Evolutionary conservation across 73 alveolate genomes (phyloP).

Genomic region (Paramecium bursaria): DNA sequence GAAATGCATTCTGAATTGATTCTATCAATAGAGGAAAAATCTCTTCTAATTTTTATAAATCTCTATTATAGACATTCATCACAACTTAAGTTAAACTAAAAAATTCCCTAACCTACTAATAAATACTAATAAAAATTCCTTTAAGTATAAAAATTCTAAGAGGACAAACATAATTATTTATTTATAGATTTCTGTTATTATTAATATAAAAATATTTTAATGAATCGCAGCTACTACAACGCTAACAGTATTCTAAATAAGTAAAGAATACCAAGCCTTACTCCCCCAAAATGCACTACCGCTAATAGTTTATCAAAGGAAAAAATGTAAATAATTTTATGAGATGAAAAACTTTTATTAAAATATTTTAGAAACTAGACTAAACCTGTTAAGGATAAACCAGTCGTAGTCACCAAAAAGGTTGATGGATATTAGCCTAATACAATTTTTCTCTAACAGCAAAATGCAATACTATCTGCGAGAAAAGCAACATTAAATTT

Average conservation of each 20-base stretch:
- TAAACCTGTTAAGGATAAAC: slow-evolving; percentile 46
- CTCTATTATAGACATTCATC: no score
- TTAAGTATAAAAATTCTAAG: no score
- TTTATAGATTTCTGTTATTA: no score
- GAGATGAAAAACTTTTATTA: not conserved
- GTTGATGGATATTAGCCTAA: slow-evolving; percentile 42
- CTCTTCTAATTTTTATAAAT: no score
- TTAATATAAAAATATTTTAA: not conserved
- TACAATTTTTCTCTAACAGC: slow-evolving; percentile 10
- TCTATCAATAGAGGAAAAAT: no score
- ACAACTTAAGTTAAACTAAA: no score
- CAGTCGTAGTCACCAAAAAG: slow-evolving; percentile 9
- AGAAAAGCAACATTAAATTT: slow-evolving; percentile 63
- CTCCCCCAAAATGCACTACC: slow-evolving; percentile 37
- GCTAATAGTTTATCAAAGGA: slow-evolving; percentile 31
- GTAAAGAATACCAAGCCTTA: slow-evolving; percentile 37
- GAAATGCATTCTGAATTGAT: no score
- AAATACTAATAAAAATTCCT: no score
- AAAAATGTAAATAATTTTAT: slow-evolving; percentile 20
- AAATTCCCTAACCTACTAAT: no score
- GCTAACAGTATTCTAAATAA: slow-evolving; percentile 12
- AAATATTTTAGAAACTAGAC: no score
- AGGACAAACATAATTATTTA: no score
- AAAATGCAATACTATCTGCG: slow-evolving; percentile 52
- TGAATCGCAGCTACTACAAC: slow-evolving; percentile 52